Conservation (phyloP, 768 basidiomycete genomes). For the Galerina marginata region DNA sequence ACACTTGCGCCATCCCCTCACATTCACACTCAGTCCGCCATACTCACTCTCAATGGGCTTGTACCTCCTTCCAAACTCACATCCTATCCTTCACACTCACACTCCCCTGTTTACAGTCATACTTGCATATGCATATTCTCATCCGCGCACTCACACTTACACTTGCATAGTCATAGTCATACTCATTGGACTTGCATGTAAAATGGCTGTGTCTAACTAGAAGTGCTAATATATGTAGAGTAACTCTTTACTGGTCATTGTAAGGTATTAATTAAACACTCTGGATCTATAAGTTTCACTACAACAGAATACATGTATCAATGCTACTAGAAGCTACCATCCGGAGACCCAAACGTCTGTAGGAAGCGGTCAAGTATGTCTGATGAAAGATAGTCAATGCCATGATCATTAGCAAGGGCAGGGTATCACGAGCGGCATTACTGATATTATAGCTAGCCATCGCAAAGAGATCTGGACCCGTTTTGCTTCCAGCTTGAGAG, state of each 20-base stretch:
- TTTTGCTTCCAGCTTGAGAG: no score
- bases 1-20: background rate
- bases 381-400: no score
- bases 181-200: background rate
- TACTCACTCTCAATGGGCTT: background rate
- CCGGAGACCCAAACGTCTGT: no score
- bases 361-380: no score
- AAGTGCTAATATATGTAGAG: background rate
- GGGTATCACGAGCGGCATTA: no score
- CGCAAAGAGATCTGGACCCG: no score
- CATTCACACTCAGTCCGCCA: slow-evolving; percentile 1
- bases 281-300: no score
- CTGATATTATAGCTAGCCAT: no score
- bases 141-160: background rate
- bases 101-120: background rate
- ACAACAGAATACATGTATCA: no score
- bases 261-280: background rate
- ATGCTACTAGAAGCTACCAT: no score
- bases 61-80: background rate
- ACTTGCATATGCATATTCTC: background rate
- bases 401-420: no score
- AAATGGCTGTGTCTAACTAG: background rate
- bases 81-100: background rate
- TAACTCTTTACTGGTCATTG: background rate
- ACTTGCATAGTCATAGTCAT: background rate